A percentile compares a stretch with the other conserved stretches of the same genome.
These are phyloP conservation scores for Ceratonia siliqua DNA, from an alignment of 306 rosid species.

Conservation along the genomic window DNA sequence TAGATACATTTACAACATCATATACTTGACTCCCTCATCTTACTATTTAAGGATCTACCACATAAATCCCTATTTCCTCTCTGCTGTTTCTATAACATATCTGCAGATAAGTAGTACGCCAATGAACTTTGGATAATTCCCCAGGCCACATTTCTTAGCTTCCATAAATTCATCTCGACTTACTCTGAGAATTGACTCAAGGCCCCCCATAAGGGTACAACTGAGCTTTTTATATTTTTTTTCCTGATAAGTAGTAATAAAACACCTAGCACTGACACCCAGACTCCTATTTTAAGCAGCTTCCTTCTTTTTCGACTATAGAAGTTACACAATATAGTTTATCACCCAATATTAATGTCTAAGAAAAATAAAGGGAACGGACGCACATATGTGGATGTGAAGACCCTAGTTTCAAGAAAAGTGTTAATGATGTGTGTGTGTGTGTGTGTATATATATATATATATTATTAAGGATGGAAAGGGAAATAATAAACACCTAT, in stretches of 20 bases:
- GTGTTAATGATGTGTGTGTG: no score
- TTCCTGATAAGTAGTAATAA: neutral
- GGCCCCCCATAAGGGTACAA: conserved; percentile 11
- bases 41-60: conserved; percentile 18
- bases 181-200: neutral
- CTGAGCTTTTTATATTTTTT: neutral
- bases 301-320: neutral
- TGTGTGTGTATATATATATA: no score
- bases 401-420: conserved; percentile 16
- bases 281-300: conserved; percentile 2
- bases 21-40: conserved; percentile 16
- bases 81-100: conserved; percentile 8
- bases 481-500: conserved; percentile 68
- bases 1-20: neutral
- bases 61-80: conserved; percentile 22
- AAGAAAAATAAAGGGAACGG: conserved; percentile 6
- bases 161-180: conserved; percentile 10
- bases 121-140: conserved; percentile 4
- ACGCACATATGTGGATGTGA: neutral
- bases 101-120: neutral
- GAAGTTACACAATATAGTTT: neutral
- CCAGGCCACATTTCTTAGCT: conserved; percentile 18
- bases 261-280: conserved; percentile 9
- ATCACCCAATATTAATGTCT: conserved; percentile 18
- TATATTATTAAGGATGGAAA: conserved; percentile 7